Percentiles rank a stretch among this genome's conserved stretches.
These are phyloP conservation scores for Nicotiana tabacum DNA, from an alignment of 257 asterid species.

Conservation along the genomic window DNA sequence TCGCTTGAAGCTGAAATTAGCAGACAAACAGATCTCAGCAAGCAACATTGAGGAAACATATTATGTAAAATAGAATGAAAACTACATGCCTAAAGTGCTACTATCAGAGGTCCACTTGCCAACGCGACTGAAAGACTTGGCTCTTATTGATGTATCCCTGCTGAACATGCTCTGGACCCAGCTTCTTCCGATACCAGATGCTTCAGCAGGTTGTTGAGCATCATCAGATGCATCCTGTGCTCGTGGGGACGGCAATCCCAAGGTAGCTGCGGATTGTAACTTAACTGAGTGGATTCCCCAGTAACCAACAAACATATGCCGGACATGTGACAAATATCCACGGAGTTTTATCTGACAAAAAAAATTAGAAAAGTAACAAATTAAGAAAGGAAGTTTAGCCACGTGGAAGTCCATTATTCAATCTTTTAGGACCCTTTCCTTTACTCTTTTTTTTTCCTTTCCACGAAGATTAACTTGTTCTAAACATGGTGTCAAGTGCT, in stretches of 20 bases:
- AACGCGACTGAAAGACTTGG: slow-evolving; percentile 66
- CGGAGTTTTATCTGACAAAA: slow-evolving; percentile 71
- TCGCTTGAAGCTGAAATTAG: slow-evolving; percentile 45
- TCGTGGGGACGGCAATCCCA: slow-evolving; percentile 83
- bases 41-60: slow-evolving; percentile 16
- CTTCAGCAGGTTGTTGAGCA: slow-evolving; percentile 75
- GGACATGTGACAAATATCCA: slow-evolving; percentile 78
- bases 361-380: slow-evolving; percentile 15
- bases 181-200: slow-evolving; percentile 85
- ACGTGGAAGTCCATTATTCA: not conserved
- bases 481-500: not conserved
- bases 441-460: not conserved
- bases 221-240: slow-evolving; percentile 62
- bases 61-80: slow-evolving; percentile 7
- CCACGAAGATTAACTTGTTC: not conserved
- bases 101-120: slow-evolving; percentile 62
- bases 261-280: slow-evolving; percentile 52
- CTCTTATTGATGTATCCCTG: slow-evolving; percentile 54
- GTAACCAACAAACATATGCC: slow-evolving; percentile 72
- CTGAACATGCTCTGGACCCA: slow-evolving; percentile 99
- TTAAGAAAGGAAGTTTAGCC: slow-evolving; percentile 12
- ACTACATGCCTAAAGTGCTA: slow-evolving; percentile 36
- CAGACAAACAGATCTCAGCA: slow-evolving; percentile 13
- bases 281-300: slow-evolving; percentile 83
- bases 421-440: not conserved